A percentile compares a stretch with the other conserved stretches of the same genome.
These are phyloP conservation scores for Penicillium atrosanguineum DNA, from an alignment of 495 filamentous ascomycete genomes.

Conservation along the genomic window DNA sequence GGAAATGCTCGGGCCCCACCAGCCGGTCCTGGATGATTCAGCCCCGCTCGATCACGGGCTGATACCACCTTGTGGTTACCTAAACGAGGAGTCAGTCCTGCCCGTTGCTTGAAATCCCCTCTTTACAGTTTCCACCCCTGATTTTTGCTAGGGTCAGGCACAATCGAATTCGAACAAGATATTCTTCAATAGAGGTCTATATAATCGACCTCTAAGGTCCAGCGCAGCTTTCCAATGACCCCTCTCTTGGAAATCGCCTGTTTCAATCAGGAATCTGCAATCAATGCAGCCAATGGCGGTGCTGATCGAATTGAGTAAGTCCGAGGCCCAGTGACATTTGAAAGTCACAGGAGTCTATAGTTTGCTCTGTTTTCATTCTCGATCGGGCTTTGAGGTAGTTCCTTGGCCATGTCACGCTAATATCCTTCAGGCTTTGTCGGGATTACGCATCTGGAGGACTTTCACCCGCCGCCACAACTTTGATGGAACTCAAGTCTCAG, in stretches of 20 bases:
- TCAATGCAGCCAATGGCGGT: constrained; percentile 36
- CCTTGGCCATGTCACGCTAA: constrained; percentile 1
- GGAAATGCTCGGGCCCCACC: too few relatives aligned
- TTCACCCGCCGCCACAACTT: constrained; percentile 13
- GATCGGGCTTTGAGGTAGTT: not conserved
- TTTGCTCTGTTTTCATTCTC: not conserved
- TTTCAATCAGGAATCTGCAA: constrained; percentile 43
- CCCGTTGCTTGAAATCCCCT: too few relatives aligned
- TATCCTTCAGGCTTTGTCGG: constrained; percentile 18
- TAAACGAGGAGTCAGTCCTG: too few relatives aligned
- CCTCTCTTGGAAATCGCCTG: constrained; percentile 49
- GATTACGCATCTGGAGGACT: constrained; percentile 35
- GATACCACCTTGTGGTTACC: too few relatives aligned
- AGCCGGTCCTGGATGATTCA: too few relatives aligned
- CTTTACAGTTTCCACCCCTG: too few relatives aligned
- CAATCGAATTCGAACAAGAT: too few relatives aligned
- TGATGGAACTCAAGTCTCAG: constrained; percentile 22
- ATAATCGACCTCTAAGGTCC: not conserved
- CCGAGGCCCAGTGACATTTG: not conserved
- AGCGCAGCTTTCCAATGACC: not conserved
- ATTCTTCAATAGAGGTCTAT: not conserved
- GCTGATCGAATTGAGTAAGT: constrained; percentile 50
- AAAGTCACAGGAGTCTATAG: not conserved
- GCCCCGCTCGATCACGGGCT: too few relatives aligned
- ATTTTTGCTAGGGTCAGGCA: too few relatives aligned